phyloP scores from a whole-genome alignment of 768 basidiomycete genomes.

The Agrocybe pediades region DNA sequence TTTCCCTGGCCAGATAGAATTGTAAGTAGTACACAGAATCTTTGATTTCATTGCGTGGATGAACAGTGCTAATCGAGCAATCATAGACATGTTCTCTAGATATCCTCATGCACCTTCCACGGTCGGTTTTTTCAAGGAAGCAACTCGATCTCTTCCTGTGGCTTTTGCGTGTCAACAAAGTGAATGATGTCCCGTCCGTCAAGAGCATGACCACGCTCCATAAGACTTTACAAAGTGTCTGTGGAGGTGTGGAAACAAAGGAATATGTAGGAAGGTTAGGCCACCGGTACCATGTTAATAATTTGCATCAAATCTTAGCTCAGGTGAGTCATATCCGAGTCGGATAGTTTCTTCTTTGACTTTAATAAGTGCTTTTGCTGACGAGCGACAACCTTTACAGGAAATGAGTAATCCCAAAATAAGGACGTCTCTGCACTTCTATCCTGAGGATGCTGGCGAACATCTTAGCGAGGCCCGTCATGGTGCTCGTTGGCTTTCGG shows the following conservation, averaged over 20 bases:
- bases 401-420: conserved; percentile 41
- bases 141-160: too few species aligned
- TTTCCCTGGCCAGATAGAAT: conserved; percentile 24
- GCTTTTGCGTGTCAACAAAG: too few species aligned
- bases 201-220: conserved; percentile 1
- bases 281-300: too few species aligned
- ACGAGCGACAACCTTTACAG: too few species aligned
- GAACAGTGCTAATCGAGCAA: too few species aligned
- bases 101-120: conserved; percentile 25
- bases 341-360: too few species aligned
- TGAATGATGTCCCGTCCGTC: conserved; percentile 17
- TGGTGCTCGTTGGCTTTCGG: conserved; percentile 26
- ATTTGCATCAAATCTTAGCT: too few species aligned
- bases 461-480: conserved; percentile 19
- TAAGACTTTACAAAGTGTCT: too few species aligned
- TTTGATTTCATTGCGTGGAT: background rate
- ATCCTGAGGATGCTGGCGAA: too few species aligned
- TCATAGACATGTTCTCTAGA: conserved; percentile 22
- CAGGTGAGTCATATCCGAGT: conserved; percentile 14
- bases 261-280: too few species aligned
- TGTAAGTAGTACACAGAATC: conserved; percentile 4
- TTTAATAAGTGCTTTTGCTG: too few species aligned
- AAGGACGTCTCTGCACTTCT: conserved; percentile 25
- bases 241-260: too few species aligned
- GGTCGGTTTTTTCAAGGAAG: conserved; percentile 22